Base-by-base conservation (phyloP, 1,284 basidiomycete genomes). In the Ustilago shanxiensis region DNA sequence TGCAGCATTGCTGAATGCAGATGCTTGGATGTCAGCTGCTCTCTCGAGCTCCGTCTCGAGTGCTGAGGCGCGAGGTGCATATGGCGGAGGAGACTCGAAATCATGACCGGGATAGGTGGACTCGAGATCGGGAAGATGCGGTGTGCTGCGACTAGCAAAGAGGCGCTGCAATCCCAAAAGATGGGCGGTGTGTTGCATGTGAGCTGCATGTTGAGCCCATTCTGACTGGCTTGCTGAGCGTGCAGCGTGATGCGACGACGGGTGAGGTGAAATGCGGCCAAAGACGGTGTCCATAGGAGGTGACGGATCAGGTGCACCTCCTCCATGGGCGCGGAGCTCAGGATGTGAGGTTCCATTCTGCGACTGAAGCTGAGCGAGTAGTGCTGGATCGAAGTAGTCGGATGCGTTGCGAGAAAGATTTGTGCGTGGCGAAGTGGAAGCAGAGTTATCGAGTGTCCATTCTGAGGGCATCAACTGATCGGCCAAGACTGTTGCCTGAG, bases 191-290 rank as follows among this genome's bases (percentile, higher is more conserved):
- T 75, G 67, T 37, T 75, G 73, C 62, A 76, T 64, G 18, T 77
- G 73, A 2, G 62, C 73, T 13, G 73, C 73, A 54, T 71, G 72
- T 24, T 75, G 72, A 26, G 67, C 67, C 72, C 72, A 53, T 65
- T 16, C 79, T 95, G 95, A 98, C 95, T 60, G 96, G 95, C 29
- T 94, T 94, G 20, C 88, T 98, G 58, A 94, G 94, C 54, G 96
- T 97, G 80, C 95, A 97, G 59, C 94, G 95, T 83, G 95, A 95
- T 83, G 94, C 93, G 71, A 93, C 95, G 83, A 94, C 93, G 72
- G 93, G 95, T 82, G 97, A 97, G 85, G 95, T 95, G 0, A 95
- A 97, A 86, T 95, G 95, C 2, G 89, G 98, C 49, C 91, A 95
- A 28, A 95, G 53, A 98, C 59, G n/a, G 59, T 35, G 29, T 74